phyloP scores from a whole-genome alignment of 805 yeast genomes.

The Kluyveromyces aestuarii region DNA sequence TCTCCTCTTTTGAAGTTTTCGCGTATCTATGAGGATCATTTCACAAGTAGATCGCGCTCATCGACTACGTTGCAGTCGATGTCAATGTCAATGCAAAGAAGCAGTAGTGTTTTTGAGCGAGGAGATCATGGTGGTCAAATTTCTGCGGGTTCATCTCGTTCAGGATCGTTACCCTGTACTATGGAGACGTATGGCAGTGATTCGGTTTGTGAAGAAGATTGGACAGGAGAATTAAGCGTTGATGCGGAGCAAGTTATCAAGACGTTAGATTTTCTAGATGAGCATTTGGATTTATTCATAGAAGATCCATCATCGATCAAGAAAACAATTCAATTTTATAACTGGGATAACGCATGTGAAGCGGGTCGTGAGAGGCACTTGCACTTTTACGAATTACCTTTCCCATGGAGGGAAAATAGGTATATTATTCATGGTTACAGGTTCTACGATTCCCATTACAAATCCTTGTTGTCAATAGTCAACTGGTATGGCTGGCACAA shows the following conservation, averaged over 20 bases:
- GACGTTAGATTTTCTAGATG: constrained; percentile 5
- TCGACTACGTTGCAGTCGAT: constrained; percentile 1
- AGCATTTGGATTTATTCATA: constrained; percentile 3
- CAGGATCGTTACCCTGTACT: too few relatives aligned
- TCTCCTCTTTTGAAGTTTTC: constrained; percentile 4
- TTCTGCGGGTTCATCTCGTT: too few relatives aligned
- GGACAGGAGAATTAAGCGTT: neutral
- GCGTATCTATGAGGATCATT: constrained; percentile 4
- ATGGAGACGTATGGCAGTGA: neutral
- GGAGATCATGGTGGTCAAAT: too few relatives aligned
- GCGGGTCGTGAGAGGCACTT: constrained; percentile 41
- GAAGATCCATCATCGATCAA: constrained; percentile 6
- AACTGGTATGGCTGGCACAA: constrained; percentile 50
- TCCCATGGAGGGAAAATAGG: constrained; percentile 89
- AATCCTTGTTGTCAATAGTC: constrained; percentile 54
- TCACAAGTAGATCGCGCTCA: neutral
- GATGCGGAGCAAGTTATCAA: constrained; percentile 5
- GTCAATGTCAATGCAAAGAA: neutral
- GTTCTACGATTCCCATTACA: constrained; percentile 54
- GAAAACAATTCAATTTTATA: constrained; percentile 30
- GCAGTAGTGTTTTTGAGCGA: too few relatives aligned
- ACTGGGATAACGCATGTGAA: constrained; percentile 38
- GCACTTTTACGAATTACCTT: constrained; percentile 81
- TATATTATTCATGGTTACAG: constrained; percentile 80
- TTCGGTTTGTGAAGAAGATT: neutral